Base-by-base conservation (phyloP, 129 eudicot species). In the Lonicera japonica region DNA sequence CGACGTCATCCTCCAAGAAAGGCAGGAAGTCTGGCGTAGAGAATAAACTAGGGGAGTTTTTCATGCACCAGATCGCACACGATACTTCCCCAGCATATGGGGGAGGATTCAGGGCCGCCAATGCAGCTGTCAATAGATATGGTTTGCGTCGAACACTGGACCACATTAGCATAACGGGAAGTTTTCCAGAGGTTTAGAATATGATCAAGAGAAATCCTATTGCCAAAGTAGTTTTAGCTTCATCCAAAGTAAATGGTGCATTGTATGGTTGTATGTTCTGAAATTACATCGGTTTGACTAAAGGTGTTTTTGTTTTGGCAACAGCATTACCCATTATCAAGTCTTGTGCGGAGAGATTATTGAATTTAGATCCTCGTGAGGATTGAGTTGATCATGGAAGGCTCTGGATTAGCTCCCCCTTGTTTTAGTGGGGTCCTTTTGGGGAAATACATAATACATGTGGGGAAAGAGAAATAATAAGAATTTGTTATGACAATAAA, bases 71-170 rank as follows among this genome's bases (percentile, higher is more conserved):
- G 73, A 94, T 94, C 22, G 81, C 83, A 12, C 69, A 94, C 34
- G 99, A 94, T 60, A 84, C 96, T 54, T 94, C 99, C 41, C 85
- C 90, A n/a, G 96, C 95, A 15, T 94, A 94, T 60, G 99, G 99
- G 54, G 96, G 80, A 45, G 96, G 99, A 39, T 94, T 85, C 58
- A 78, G 95, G 57, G 69, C 96, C 51, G 99, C 96, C 53, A 78
- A 88, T 71, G 76, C 91, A 48, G 99, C 99, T 14, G 96, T 88
- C 50, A 85, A 79, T 61, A 73, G 57, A 52, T 94, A 85, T 51
- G 99, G 99, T 17, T 70, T 94, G 54, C 92, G 94, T 1, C 67
- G 89, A 50, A 94, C 99, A 4, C 78, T 94, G 36, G 96, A 88
- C 47, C 99, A 94, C 74, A 94, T 94, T 64, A 83, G 70, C 24